Percentiles rank a stretch among this genome's conserved stretches.
phyloP scores from a whole-genome alignment of 2,329 filamentous ascomycete species.

The Penicillium sp. region DNA sequence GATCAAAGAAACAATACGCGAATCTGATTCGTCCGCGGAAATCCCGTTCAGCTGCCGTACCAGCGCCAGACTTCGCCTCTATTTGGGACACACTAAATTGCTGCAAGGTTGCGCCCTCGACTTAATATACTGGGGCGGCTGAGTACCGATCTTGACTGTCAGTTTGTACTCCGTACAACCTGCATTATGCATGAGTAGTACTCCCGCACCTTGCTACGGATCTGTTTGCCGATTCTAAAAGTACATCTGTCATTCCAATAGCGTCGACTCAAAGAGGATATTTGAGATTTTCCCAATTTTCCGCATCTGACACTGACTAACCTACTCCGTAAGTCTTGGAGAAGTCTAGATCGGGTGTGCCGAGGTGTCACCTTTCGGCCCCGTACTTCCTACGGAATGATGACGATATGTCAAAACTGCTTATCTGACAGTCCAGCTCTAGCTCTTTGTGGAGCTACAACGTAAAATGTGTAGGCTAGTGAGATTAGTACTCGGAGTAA shows the following conservation, averaged over 20 bases:
- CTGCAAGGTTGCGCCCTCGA: neutral
- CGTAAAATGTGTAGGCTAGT: neutral
- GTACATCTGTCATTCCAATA: constrained; percentile 4
- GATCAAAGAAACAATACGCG: neutral
- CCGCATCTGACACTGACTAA: neutral
- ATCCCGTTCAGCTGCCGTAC: constrained; percentile 9
- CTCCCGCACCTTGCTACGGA: neutral
- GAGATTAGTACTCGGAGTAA: too few species aligned
- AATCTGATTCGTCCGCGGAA: constrained; percentile 25
- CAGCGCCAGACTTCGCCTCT: neutral
- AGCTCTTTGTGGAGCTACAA: neutral
- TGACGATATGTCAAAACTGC: neutral
- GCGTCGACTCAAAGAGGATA: neutral
- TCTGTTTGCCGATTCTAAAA: constrained; percentile 1
- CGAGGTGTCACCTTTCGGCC: neutral
- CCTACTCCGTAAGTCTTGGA: neutral
- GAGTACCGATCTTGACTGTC: neutral
- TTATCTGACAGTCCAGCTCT: neutral
- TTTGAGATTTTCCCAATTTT: neutral
- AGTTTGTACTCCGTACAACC: neutral
- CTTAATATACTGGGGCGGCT: neutral
- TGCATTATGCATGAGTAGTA: neutral
- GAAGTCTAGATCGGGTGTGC: constrained; percentile 7
- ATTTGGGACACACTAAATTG: constrained; percentile 5
- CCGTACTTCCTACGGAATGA: neutral